Percentiles rank a stretch among this genome's conserved stretches.
Conservation (phyloP, 2,329 filamentous ascomycete genomes). For the Cadophora gregata region DNA sequence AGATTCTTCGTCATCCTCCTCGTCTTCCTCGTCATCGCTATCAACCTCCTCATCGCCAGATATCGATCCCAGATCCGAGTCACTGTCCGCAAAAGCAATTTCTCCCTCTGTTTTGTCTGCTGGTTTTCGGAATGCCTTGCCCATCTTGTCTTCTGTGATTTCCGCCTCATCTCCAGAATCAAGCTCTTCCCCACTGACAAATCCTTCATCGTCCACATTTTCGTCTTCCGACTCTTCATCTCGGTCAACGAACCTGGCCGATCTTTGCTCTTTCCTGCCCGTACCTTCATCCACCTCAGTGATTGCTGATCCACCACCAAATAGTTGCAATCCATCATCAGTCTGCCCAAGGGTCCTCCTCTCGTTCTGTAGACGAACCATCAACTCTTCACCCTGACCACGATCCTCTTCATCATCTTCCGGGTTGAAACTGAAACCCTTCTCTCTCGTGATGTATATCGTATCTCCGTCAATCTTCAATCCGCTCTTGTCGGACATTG, state of each 20-base stretch:
- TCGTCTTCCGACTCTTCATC: conserved; percentile 65
- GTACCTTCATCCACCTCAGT: conserved; percentile 64
- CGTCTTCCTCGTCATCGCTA: conserved; percentile 55
- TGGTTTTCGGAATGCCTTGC: conserved; percentile 63
- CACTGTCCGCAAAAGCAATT: conserved; percentile 91
- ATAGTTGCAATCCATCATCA: conserved; percentile 83
- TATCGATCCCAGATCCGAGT: conserved; percentile 92
- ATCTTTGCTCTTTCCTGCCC: conserved; percentile 64
- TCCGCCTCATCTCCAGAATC: conserved; percentile 61
- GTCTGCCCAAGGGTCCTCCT: conserved; percentile 81
- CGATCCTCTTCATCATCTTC: conserved; percentile 71
- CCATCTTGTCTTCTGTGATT: conserved; percentile 64
- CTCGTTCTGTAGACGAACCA: conserved; percentile 86
- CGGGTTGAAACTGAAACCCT: conserved; percentile 76
- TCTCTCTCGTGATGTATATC: conserved; percentile 81
- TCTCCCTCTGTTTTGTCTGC: conserved; percentile 69
- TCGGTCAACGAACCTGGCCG: conserved; percentile 62
- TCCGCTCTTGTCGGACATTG: conserved; percentile 97
- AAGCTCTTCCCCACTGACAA: conserved; percentile 40
- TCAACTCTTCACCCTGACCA: conserved; percentile 94
- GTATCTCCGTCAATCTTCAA: conserved; percentile 96
- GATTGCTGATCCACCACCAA: conserved; percentile 76
- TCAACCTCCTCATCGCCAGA: conserved; percentile 61
- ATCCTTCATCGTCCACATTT: conserved; percentile 58
- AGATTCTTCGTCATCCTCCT: conserved; percentile 54